Evolutionary conservation across 2,329 filamentous ascomycete species (phyloP).

Genomic region (Cladobotryum protrusum): DNA sequence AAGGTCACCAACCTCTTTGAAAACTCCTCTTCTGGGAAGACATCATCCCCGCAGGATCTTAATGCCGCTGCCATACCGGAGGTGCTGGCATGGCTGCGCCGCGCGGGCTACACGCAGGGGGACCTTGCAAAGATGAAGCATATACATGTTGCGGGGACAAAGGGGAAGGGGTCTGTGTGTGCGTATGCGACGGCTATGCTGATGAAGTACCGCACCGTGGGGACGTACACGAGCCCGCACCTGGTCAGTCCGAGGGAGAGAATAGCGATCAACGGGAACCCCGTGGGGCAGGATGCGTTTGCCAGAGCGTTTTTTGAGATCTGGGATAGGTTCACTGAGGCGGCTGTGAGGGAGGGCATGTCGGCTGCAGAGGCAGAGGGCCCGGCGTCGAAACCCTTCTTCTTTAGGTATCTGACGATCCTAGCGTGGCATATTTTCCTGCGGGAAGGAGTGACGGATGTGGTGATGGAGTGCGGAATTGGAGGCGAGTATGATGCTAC

Average conservation of each 20-base stretch:
- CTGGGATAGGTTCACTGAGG: conserved; percentile 58
- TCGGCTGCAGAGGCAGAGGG: conserved; percentile 42
- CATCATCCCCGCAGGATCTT: conserved; percentile 42
- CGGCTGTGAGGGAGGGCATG: conserved; percentile 29
- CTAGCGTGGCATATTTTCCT: conserved; percentile 82
- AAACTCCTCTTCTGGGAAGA: conserved; percentile 37
- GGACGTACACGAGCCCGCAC: conserved; percentile 82
- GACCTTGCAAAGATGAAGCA: conserved; percentile 41
- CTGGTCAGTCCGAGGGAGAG: conserved; percentile 77
- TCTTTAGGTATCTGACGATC: conserved; percentile 86
- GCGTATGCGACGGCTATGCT: conserved; percentile 78
- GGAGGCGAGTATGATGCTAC: conserved; percentile 92
- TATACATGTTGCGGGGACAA: conserved; percentile 87
- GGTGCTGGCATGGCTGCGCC: conserved; percentile 70
- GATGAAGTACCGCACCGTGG: conserved; percentile 46
- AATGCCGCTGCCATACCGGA: conserved; percentile 75
- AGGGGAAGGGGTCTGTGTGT: conserved; percentile 87
- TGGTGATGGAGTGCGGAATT: conserved; percentile 88
- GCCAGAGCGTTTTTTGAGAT: conserved; percentile 75
- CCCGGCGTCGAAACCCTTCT: conserved; percentile 69
- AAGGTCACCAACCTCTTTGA: conserved; percentile 51
- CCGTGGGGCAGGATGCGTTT: conserved; percentile 63
- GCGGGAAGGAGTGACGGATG: conserved; percentile 65
- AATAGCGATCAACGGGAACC: conserved; percentile 70
- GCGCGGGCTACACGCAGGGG: conserved; percentile 61